These are phyloP conservation scores for Eucalyptus shirleyi DNA, from an alignment of 345 rosid genomes.

Conservation along the genomic window DNA sequence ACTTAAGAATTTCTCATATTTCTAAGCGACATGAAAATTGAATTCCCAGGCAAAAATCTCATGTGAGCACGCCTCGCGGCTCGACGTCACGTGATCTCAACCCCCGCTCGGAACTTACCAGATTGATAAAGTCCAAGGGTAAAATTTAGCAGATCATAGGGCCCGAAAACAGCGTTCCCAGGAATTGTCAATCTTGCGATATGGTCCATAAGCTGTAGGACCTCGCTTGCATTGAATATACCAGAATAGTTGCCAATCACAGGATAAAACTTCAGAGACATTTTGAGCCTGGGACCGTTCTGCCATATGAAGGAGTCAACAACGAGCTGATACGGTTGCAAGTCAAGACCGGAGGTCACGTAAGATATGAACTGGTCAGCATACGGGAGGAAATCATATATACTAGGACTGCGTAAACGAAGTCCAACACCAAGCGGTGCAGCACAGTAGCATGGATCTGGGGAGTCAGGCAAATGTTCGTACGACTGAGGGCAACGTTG, in stretches of 20 bases:
- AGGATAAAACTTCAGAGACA: constrained; percentile 37
- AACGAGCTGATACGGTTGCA: constrained; percentile 25
- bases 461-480: constrained; percentile 21
- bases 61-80: neutral
- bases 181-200: constrained; percentile 15
- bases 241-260: neutral
- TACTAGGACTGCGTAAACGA: constrained; percentile 41
- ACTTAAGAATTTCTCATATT: neutral
- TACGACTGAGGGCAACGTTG: constrained; percentile 20
- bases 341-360: constrained; percentile 8
- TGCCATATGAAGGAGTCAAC: constrained; percentile 26
- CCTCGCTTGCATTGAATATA: constrained; percentile 16
- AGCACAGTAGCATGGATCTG: constrained; percentile 38
- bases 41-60: neutral
- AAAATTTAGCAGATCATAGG: constrained; percentile 40
- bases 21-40: neutral
- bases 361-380: neutral
- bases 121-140: constrained; percentile 15
- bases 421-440: constrained; percentile 31
- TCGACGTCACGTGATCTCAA: neutral
- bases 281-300: constrained; percentile 26
- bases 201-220: constrained; percentile 5
- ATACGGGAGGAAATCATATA: constrained; percentile 33
- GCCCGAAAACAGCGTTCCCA: constrained; percentile 22
- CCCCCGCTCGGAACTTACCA: constrained; percentile 6